These are phyloP conservation scores for Didymella pomorum DNA, from an alignment of 2,329 filamentous ascomycete genomes.

Conservation along the genomic window DNA sequence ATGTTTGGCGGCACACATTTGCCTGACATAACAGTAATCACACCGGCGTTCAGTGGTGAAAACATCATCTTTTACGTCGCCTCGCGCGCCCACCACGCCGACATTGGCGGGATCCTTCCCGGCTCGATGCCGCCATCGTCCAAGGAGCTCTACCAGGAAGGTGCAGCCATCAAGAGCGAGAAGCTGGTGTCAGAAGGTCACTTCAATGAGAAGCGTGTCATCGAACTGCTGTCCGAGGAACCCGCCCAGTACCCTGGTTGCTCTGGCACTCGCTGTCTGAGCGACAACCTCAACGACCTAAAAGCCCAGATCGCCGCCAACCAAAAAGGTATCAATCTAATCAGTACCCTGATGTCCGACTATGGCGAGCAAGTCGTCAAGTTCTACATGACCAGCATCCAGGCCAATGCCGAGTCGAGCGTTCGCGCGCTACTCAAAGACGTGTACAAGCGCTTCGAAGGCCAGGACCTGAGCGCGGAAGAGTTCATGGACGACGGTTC, in stretches of 20 bases:
- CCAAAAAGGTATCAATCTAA: constrained; percentile 82
- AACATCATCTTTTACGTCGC: constrained; percentile 84
- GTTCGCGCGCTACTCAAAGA: constrained; percentile 77
- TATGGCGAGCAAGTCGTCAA: constrained; percentile 80
- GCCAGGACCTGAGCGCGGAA: constrained; percentile 73
- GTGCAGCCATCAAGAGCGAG: constrained; percentile 63
- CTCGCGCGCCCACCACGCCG: constrained; percentile 80
- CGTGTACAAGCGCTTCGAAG: constrained; percentile 73
- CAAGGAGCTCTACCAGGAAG: constrained; percentile 65
- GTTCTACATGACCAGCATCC: constrained; percentile 84
- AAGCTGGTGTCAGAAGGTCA: constrained; percentile 78
- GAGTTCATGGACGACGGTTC: constrained; percentile 91
- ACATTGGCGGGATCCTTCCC: constrained; percentile 83
- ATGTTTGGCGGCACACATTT: constrained; percentile 85
- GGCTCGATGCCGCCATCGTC: constrained; percentile 85
- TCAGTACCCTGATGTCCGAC: constrained; percentile 76
- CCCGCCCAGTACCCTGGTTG: constrained; percentile 79
- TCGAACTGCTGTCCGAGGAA: constrained; percentile 73
- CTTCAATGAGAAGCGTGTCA: constrained; percentile 80
- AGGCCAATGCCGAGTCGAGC: constrained; percentile 78
- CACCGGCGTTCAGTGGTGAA: constrained; percentile 77
- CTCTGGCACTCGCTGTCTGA: constrained; percentile 78
- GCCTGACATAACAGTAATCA: constrained; percentile 82
- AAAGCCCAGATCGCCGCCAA: constrained; percentile 89
- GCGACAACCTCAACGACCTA: constrained; percentile 85